Base-by-base conservation (phyloP, 306 rosid species). In the Cucurbita argyrosperma region DNA sequence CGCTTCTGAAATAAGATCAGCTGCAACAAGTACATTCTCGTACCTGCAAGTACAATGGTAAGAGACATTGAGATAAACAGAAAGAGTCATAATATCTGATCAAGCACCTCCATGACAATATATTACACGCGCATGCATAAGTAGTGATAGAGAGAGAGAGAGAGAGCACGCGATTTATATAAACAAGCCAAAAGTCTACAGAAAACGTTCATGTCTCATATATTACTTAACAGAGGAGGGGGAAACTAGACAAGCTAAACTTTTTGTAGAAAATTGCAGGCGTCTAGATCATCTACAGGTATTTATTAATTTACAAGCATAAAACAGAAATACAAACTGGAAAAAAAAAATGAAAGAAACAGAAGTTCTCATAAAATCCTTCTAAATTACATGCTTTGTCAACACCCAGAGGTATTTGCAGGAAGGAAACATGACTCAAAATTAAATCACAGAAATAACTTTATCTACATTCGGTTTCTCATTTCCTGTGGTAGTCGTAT, bases 1-100 rank as follows among this genome's bases (percentile, higher is more conserved):
- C 55, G 83, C 86, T 77, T 89, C 96, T 76, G 97, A 92, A 76
- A 94, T 76, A 72, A 89, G 96, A 79, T 94, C 97, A 45, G 86
- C 81, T 45, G 97, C 90, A 82, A 87, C 82, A 61, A 91, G 86
- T 72, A 85, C 81, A 84, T 84, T 94, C 87, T 94, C 99, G 71
- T 89, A 91, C 92, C 99, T 94, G 86, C 85, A 91, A 80, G 84
- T 74, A 78, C 78, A 82, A 63, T 38, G 69, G 60, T 75, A 56
- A 79, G 66, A 19, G 23, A 77, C 35, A 14, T 19, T 61, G 73
- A 74, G 77, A 60, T 59, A 62, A 78, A 42, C 40, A 13, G 21
- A 65, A 78, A 19, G 49, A 72, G 15, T 3, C 26, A 18, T 30
- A 75, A 49, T 46, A 16, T 35, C 66, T 52, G 16, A 39, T 72